Evolutionary conservation across 2,329 filamentous ascomycete genomes (phyloP).

Genomic region (Colletotrichum scovillei): DNA sequence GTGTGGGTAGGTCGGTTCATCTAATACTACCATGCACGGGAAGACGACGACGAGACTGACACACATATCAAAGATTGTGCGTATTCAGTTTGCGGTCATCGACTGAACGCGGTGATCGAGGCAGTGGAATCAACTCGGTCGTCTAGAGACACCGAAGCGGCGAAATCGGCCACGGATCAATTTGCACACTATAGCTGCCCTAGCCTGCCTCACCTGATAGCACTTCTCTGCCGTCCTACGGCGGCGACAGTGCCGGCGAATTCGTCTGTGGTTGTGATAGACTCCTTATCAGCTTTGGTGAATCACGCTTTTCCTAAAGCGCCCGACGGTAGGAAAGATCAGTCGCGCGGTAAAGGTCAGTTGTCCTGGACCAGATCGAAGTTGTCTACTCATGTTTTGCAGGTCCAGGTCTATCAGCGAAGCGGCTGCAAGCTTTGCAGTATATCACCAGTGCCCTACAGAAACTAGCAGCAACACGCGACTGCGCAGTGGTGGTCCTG

Average conservation of each 20-base stretch:
- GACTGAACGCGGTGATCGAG: slow-evolving; percentile 46
- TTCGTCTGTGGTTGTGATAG: slow-evolving; percentile 79
- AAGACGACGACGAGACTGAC: slow-evolving; percentile 13
- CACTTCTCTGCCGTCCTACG: slow-evolving; percentile 77
- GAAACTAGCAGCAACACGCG: slow-evolving; percentile 78
- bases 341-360: slow-evolving; percentile 55
- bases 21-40: slow-evolving; percentile 7
- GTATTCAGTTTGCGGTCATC: slow-evolving; percentile 50
- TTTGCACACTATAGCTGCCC: slow-evolving; percentile 64
- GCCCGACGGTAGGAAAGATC: slow-evolving; percentile 49
- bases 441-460: slow-evolving; percentile 77
- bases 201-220: slow-evolving; percentile 78
- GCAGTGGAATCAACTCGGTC: slow-evolving; percentile 17
- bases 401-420: slow-evolving; percentile 52
- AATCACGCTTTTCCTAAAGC: slow-evolving; percentile 80
- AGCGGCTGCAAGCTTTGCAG: slow-evolving; percentile 65
- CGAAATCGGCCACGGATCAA: slow-evolving; percentile 29
- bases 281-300: slow-evolving; percentile 81
- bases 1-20: slow-evolving; percentile 82
- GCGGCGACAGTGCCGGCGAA: slow-evolving; percentile 68
- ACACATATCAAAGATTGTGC: slow-evolving; percentile 49
- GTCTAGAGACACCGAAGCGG: slow-evolving; percentile 21
- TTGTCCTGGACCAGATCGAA: slow-evolving; percentile 16
- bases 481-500: slow-evolving; percentile 79
- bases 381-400: slow-evolving; percentile 6